These are phyloP conservation scores for Pugionium cornutum DNA, from an alignment of 345 rosid genomes.

Conservation along the genomic window DNA sequence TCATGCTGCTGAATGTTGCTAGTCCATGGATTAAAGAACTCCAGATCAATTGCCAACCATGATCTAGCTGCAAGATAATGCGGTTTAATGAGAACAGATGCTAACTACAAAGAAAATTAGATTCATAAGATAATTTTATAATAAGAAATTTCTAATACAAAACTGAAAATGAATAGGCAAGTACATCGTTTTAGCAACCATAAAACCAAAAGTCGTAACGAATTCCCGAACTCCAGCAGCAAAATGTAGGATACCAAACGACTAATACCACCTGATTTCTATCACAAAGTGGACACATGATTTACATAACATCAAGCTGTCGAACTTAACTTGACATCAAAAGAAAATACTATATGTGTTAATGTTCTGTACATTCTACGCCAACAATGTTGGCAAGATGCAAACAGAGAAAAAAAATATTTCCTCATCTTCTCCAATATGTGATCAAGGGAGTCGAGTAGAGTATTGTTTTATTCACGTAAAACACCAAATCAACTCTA, in stretches of 20 bases:
- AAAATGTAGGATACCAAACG: conserved; percentile 7
- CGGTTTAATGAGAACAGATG: conserved; percentile 26
- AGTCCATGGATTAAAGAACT: conserved; percentile 68
- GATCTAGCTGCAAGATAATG: conserved; percentile 56
- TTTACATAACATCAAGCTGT: conserved; percentile 14
- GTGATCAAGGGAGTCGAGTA: conserved; percentile 15
- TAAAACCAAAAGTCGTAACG: conserved; percentile 6
- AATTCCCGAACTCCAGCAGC: conserved; percentile 19
- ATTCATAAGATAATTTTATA: conserved; percentile 9
- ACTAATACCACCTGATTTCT: conserved; percentile 1
- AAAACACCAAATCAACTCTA: conserved; percentile 21
- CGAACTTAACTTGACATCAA: conserved; percentile 22
- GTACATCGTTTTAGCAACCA: conserved; percentile 13
- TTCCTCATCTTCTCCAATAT: conserved; percentile 1
- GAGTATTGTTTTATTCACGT: neutral
- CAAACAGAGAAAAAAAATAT: conserved; percentile 22
- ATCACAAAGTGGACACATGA: conserved; percentile 11
- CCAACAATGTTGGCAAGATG: conserved; percentile 22
- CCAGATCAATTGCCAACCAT: conserved; percentile 85
- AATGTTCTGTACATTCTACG: neutral
- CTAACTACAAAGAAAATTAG: conserved; percentile 23
- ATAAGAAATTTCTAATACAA: conserved; percentile 15
- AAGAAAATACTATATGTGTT: conserved; percentile 6
- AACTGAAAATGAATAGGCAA: conserved; percentile 11
- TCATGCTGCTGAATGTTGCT: conserved; percentile 70